Base-by-base conservation (phyloP, 306 rosid genomes). In the Dalbergia cochinchinensis region DNA sequence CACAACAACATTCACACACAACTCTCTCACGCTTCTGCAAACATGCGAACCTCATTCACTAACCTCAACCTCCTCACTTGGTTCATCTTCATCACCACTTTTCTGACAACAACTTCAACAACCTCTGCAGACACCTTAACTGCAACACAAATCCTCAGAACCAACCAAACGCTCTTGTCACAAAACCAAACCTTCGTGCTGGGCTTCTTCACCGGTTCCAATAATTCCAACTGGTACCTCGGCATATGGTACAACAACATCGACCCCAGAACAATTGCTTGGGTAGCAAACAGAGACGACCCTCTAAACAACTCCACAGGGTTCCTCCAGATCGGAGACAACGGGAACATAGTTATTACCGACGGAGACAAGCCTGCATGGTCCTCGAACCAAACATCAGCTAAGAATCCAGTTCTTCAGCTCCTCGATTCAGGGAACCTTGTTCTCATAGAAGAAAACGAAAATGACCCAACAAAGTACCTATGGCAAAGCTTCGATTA, bases 271-370 rank as follows among this genome's bases (percentile, higher is more conserved):
- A 83, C 93, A 7, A 16, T 75, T 8, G 97, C 88, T 42, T 93
- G 98, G 98, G 91, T 90, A 0, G 98, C 98, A 6, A 93, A 93
- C 87, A 87, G 93, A 84, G 94, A 90, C 84, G 37, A 4, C 39
- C 93, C 98, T 10, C 85, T 91, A 9, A 16, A 63, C 3, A 85
- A 82, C 39, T 61, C 92, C n/a, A 20, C 77, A 0, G 86, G 82
- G 0, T 80, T 65, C 34, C 88, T 91, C 81, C 74, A 31, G 42
- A 74, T 93, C 54, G 81, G 79, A 18, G 47, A 77, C 11, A 58
- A 18, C 0, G 93, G 91, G 64, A 87, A 70, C 75, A 14, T 91
- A 0, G 70, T 85, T n/a, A 83, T 93, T 3, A 15, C 61, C 12
- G 76, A 87, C 60, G 73, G 58, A 2, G 70, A 42, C 26, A 26